Evolutionary conservation across 2,329 filamentous ascomycete species (phyloP).

Genomic region (Pseudogymnoascus sp.): DNA sequence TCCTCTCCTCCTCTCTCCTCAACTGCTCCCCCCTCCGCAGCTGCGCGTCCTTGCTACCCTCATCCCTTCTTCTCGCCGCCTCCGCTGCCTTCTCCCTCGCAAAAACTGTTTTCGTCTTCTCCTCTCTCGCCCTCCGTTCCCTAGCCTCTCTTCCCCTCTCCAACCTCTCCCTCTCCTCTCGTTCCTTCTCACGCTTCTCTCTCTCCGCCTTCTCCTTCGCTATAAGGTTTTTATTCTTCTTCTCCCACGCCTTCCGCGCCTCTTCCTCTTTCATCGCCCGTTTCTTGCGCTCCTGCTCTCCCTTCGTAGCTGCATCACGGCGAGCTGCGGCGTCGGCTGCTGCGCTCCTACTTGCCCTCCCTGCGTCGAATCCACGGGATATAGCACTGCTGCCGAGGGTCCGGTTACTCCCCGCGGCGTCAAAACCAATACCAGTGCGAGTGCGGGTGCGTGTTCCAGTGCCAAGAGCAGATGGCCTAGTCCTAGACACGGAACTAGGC

Average conservation of each 20-base stretch:
- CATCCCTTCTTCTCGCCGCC: background rate
- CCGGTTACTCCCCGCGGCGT: background rate
- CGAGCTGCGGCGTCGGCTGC: background rate
- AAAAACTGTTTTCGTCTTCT: background rate
- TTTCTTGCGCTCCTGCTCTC: background rate
- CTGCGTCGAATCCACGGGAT: background rate
- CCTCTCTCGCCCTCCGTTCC: background rate
- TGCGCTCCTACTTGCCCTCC: background rate
- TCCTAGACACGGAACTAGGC: no score
- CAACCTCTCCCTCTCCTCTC: background rate
- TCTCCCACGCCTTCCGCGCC: background rate
- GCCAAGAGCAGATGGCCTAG: background rate
- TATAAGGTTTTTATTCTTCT: background rate
- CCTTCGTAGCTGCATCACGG: background rate
- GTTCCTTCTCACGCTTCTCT: background rate
- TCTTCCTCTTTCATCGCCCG: background rate
- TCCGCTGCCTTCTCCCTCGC: background rate
- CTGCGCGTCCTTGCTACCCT: background rate
- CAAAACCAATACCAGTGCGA: background rate
- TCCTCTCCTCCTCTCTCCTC: background rate
- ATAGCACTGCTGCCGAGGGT: background rate
- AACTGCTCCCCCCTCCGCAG: background rate
- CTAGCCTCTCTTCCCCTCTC: background rate
- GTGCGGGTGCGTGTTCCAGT: background rate
- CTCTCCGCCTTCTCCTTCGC: background rate